Percentiles rank a stretch among this genome's conserved stretches.
Conservation (phyloP, 192 early-diverging fungal genomes). For the Backusella westeae region DNA sequence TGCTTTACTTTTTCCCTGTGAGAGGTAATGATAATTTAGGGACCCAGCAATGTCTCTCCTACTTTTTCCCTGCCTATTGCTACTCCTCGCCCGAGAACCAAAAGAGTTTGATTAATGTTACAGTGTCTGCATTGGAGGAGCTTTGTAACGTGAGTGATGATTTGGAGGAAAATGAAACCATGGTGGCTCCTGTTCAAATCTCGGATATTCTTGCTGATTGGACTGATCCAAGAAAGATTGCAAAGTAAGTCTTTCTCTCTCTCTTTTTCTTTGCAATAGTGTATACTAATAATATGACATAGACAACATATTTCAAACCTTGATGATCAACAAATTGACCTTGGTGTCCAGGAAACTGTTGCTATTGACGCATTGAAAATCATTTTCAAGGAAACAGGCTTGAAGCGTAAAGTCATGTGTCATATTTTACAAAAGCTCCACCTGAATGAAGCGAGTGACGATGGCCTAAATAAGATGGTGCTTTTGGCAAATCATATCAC, state of each 20-base stretch:
- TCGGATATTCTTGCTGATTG: slow-evolving; percentile 76
- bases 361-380: slow-evolving; percentile 66
- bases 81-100: slow-evolving; percentile 77
- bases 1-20: slow-evolving; percentile 79
- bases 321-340: slow-evolving; percentile 36
- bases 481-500: slow-evolving; percentile 40
- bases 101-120: slow-evolving; percentile 57
- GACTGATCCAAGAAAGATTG: slow-evolving; percentile 69
- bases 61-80: slow-evolving; percentile 85
- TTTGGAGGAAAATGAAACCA: slow-evolving; percentile 37
- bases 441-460: slow-evolving; percentile 43
- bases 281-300: too few species aligned
- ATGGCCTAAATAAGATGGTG: slow-evolving; percentile 36
- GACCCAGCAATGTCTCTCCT: slow-evolving; percentile 82
- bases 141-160: slow-evolving; percentile 33
- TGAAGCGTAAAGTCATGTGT: slow-evolving; percentile 55
- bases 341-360: slow-evolving; percentile 53
- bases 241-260: slow-evolving; percentile 48
- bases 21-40: slow-evolving; percentile 51
- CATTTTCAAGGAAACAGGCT: slow-evolving; percentile 38
- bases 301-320: slow-evolving; percentile 28
- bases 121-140: slow-evolving; percentile 36
- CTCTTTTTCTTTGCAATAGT: too few species aligned
- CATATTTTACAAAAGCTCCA: slow-evolving; percentile 60
- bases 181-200: slow-evolving; percentile 59